phyloP scores from a whole-genome alignment of 2,329 filamentous ascomycete genomes.

The Cytospora mali region DNA sequence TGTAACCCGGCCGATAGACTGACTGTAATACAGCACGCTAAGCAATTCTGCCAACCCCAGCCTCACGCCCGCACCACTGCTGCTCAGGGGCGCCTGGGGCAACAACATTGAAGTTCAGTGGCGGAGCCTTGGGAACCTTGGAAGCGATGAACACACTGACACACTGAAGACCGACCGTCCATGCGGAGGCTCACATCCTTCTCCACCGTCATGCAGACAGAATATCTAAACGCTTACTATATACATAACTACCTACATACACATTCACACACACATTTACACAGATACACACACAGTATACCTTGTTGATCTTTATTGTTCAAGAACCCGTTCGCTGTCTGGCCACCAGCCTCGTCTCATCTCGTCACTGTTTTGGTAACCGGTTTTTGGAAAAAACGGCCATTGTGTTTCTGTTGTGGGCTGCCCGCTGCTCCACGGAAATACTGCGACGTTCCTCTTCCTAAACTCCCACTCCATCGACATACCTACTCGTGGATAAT shows the following conservation, averaged over 20 bases:
- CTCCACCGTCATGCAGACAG: not conserved
- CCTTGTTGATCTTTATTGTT: not conserved
- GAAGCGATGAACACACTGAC: not conserved
- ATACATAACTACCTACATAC: not conserved
- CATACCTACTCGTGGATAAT: not conserved
- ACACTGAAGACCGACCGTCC: not conserved
- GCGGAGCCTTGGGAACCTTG: not conserved
- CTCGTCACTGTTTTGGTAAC: not conserved
- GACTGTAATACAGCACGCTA: not conserved
- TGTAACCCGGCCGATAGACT: no score
- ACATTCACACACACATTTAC: not conserved
- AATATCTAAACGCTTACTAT: not conserved
- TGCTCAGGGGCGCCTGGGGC: not conserved
- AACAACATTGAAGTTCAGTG: not conserved
- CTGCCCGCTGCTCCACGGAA: not conserved
- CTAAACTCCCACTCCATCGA: not conserved
- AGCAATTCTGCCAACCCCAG: not conserved
- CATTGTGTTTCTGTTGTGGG: not conserved
- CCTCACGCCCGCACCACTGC: not conserved
- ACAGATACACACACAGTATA: no score
- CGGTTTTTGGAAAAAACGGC: not conserved
- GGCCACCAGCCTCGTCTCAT: not conserved
- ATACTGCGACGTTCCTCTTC: not conserved
- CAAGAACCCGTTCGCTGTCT: not conserved
- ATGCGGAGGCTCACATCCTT: not conserved